phyloP scores from a whole-genome alignment of 2,329 filamentous ascomycete species.

The Colletotrichum somersetense region DNA sequence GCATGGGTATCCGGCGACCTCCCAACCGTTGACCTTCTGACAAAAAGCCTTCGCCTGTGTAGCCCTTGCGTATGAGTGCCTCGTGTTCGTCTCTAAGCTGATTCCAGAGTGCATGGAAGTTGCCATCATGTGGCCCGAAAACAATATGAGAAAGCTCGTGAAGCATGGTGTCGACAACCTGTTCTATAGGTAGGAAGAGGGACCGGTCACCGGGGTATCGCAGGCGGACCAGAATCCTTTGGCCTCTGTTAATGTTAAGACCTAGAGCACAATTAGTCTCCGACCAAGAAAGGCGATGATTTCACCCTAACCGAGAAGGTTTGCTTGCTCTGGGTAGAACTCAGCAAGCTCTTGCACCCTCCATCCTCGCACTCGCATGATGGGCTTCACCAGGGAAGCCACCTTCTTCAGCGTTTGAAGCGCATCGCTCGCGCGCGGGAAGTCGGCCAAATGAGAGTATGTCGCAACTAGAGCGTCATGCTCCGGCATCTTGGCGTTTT shows the following conservation, averaged over 20 bases:
- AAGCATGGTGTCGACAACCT: slow-evolving; percentile 90
- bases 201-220: slow-evolving; percentile 80
- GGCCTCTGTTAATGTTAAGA: slow-evolving; percentile 81
- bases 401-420: slow-evolving; percentile 79
- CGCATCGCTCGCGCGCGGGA: slow-evolving; percentile 63
- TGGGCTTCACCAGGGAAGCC: slow-evolving; percentile 90
- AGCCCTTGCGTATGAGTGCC: slow-evolving; percentile 81
- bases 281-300: too few relatives aligned
- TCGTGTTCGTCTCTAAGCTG: slow-evolving; percentile 89
- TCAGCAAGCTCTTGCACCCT: slow-evolving; percentile 83
- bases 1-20: slow-evolving; percentile 71
- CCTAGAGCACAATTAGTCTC: slow-evolving; percentile 56
- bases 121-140: slow-evolving; percentile 83
- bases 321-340: slow-evolving; percentile 82
- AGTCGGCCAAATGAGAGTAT: slow-evolving; percentile 62
- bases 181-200: slow-evolving; percentile 84
- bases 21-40: slow-evolving; percentile 81
- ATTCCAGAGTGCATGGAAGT: slow-evolving; percentile 90
- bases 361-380: slow-evolving; percentile 91
- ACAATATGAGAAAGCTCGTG: slow-evolving; percentile 94
- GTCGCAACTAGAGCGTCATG: slow-evolving; percentile 60
- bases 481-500: slow-evolving; percentile 52
- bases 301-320: slow-evolving; percentile 72
- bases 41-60: slow-evolving; percentile 90
- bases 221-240: slow-evolving; percentile 85